Conservation (phyloP, 306 rosid species). For the Casuarina cunninghamiana region DNA sequence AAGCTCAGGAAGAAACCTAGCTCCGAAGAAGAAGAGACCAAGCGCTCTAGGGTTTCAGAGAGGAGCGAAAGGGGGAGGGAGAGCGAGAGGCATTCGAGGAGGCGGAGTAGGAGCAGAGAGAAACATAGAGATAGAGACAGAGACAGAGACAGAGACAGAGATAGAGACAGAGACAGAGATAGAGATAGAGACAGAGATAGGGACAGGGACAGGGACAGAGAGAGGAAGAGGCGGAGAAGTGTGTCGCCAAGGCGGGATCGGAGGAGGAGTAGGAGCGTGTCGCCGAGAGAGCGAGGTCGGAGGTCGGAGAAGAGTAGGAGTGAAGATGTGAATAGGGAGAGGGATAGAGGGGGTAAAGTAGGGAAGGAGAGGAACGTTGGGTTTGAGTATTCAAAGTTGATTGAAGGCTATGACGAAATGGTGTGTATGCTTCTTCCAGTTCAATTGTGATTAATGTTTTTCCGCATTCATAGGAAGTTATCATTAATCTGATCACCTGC, state of each 20-base stretch:
- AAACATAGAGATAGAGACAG: conserved; percentile 32
- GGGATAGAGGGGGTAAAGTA: conserved; percentile 30
- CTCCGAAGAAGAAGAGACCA: conserved; percentile 15
- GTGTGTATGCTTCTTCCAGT: conserved; percentile 30
- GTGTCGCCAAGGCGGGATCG: conserved; percentile 29
- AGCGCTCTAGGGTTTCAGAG: conserved; percentile 63
- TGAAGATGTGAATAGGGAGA: conserved; percentile 20
- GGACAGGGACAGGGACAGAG: conserved; percentile 39
- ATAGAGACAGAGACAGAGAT: conserved; percentile 34
- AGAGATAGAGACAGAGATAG: conserved; percentile 36
- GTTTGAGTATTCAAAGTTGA: conserved; percentile 54
- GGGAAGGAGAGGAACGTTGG: conserved; percentile 45
- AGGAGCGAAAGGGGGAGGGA: conserved; percentile 28
- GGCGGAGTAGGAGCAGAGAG: conserved; percentile 62
- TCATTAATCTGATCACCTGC: background rate
- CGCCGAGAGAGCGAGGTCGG: conserved; percentile 38
- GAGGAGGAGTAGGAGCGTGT: conserved; percentile 44
- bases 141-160: conserved; percentile 29
- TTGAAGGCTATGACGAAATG: conserved; percentile 73
- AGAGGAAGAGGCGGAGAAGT: conserved; percentile 24
- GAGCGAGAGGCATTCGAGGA: conserved; percentile 35
- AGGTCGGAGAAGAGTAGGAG: conserved; percentile 33
- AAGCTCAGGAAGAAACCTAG: conserved; percentile 65
- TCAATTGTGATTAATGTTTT: background rate
- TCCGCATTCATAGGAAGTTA: too few species aligned